phyloP scores from a whole-genome alignment of 2,329 filamentous ascomycete species.

The Ampelomyces quisqualis region DNA sequence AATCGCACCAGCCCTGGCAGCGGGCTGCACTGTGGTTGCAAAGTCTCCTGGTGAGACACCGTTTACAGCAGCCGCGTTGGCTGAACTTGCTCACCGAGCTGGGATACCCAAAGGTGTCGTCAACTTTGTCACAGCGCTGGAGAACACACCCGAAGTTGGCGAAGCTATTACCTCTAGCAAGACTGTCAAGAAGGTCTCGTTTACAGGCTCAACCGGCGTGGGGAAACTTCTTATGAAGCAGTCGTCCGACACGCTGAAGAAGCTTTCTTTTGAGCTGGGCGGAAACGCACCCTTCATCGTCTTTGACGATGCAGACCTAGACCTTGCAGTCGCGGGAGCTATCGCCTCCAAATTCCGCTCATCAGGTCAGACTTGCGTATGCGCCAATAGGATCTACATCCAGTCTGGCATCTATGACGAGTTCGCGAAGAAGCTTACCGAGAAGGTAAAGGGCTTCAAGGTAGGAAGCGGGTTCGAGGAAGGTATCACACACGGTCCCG shows the following conservation, averaged over 20 bases:
- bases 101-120: conserved; percentile 89
- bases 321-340: conserved; percentile 78
- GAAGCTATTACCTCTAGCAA: conserved; percentile 73
- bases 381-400: conserved; percentile 74
- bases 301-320: conserved; percentile 91
- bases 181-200: conserved; percentile 84
- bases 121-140: conserved; percentile 78
- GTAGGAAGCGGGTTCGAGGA: conserved; percentile 73
- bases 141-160: conserved; percentile 80
- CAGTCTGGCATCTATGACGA: conserved; percentile 76
- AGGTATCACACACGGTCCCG: conserved; percentile 73
- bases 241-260: conserved; percentile 79
- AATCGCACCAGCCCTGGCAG: conserved; percentile 70
- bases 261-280: conserved; percentile 84
- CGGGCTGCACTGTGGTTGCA: conserved; percentile 91
- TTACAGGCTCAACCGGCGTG: conserved; percentile 74
- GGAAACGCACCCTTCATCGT: conserved; percentile 97
- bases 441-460: conserved; percentile 71
- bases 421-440: conserved; percentile 68
- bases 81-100: conserved; percentile 81
- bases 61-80: conserved; percentile 82
- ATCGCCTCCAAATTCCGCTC: conserved; percentile 89
- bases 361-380: conserved; percentile 92
- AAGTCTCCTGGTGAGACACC: conserved; percentile 93
- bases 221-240: conserved; percentile 86